phyloP scores from a whole-genome alignment of 495 filamentous ascomycete species.

The Talaromyces wortmannii region DNA sequence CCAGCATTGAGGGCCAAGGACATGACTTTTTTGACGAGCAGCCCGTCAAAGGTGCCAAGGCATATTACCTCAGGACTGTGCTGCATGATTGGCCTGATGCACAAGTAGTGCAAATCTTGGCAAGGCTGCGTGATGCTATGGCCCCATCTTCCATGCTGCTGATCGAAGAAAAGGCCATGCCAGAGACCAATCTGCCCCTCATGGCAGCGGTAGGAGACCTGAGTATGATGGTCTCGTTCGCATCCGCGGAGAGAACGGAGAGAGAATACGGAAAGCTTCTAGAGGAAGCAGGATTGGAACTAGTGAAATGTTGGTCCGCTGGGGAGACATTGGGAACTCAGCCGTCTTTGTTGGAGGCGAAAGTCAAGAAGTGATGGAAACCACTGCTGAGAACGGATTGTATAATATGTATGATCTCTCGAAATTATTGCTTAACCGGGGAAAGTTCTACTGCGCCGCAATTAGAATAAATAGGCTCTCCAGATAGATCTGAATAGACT shows the following conservation, averaged over 20 bases:
- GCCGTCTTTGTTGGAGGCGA: too few relatives aligned
- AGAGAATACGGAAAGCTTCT: slow-evolving; percentile 34
- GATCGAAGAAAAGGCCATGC: slow-evolving; percentile 31
- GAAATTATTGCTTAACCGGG: too few relatives aligned
- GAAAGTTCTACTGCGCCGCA: too few relatives aligned
- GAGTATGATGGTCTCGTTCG: slow-evolving; percentile 26
- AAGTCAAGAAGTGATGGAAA: too few relatives aligned
- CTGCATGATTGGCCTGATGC: slow-evolving; percentile 47
- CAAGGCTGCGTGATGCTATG: slow-evolving; percentile 21
- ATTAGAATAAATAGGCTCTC: too few relatives aligned
- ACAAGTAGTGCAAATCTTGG: slow-evolving; percentile 33
- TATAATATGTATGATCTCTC: too few relatives aligned
- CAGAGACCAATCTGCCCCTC: slow-evolving; percentile 20
- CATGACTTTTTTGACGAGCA: slow-evolving; percentile 49
- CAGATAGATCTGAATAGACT: too few relatives aligned
- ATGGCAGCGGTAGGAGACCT: slow-evolving; percentile 25
- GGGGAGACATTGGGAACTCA: too few relatives aligned
- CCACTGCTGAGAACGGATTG: too few relatives aligned
- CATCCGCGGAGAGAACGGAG: slow-evolving; percentile 24
- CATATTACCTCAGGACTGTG: slow-evolving; percentile 31
- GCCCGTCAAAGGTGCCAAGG: slow-evolving; percentile 29
- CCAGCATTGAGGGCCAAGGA: slow-evolving; percentile 5
- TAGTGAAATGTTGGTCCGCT: too few relatives aligned
- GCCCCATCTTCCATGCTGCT: slow-evolving; percentile 22
- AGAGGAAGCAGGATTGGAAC: slow-evolving; percentile 27